Base-by-base conservation (phyloP, 2,329 filamentous ascomycete species). In the Phialophora expanda region DNA sequence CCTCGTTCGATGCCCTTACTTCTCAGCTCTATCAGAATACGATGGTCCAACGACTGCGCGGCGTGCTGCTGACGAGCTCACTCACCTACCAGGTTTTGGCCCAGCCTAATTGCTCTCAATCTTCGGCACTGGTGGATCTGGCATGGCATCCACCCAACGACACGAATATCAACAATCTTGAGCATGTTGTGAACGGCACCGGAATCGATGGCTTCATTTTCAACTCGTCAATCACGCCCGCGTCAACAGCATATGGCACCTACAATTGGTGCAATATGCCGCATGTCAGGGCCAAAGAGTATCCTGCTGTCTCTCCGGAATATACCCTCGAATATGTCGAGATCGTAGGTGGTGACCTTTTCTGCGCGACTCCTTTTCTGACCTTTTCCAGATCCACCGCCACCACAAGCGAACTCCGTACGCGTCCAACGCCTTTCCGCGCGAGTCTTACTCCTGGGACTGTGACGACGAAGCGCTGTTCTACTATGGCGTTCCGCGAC, bases 181-280 rank as follows among this genome's bases (percentile, higher is more conserved):
- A 79, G 0, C 76, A 79, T 4, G 87, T 85, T 0, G 75, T 92
- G 57, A 81, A 83, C 64, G 82, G 83, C 7, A 79, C 82, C 1
- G 91, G 89, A 0, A 84, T 88, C 0, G 89, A 92, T 75, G 90
- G 89, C 1, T 93, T 92, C 75, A 83, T 91, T 20, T 95, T 89
- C 78, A 87, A 92, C 73, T 83, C 84, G 38, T 91, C 89, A 0
- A 70, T 78, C 1, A 85, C 85, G 0, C 86, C 90, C 0, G 78
- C 82, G 61, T 74, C 74, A 6, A 74, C 77, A 0, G 71, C 80
- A 44, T 89, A 90, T 76, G 86, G 87, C 5, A 83, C 79, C 1
- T 93, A 93, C 77, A 92, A 94, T 76, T 94, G 83, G 83, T 95
- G 91, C 78, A 93, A 95, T 74, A 95, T 95, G 90, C 91, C 92